A percentile compares a stretch with the other conserved stretches of the same genome.
phyloP scores from a whole-genome alignment of 345 rosid genomes.

The Arabidopsis arenosa region DNA sequence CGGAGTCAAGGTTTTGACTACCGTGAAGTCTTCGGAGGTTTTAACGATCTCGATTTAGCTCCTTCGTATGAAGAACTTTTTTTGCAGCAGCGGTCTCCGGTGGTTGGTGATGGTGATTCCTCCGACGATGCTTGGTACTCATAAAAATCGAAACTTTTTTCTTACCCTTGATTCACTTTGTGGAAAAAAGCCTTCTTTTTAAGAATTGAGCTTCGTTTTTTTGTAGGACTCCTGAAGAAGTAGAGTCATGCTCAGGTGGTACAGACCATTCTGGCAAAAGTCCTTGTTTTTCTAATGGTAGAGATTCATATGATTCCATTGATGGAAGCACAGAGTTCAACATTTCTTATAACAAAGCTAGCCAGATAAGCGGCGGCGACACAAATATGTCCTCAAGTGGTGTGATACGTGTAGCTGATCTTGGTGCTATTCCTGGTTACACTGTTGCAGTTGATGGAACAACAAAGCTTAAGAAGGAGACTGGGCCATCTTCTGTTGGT shows the following conservation, averaged over 20 bases:
- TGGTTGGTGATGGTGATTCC: constrained; percentile 56
- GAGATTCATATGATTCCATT: constrained; percentile 62
- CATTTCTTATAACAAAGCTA: constrained; percentile 72
- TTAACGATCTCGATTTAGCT: constrained; percentile 60
- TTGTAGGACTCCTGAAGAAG: constrained; percentile 76
- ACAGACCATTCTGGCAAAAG: constrained; percentile 63
- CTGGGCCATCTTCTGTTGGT: constrained; percentile 35
- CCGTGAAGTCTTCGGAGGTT: constrained; percentile 77
- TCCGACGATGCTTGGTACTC: constrained; percentile 83
- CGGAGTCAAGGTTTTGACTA: constrained; percentile 72
- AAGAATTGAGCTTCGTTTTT: neutral
- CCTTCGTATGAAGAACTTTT: constrained; percentile 67
- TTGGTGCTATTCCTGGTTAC: constrained; percentile 56
- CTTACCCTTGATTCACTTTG: neutral
- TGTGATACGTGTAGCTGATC: constrained; percentile 54
- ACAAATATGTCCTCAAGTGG: constrained; percentile 52
- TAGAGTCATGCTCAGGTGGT: constrained; percentile 64
- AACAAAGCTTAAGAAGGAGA: constrained; percentile 27
- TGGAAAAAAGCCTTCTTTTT: neutral
- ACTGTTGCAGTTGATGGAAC: constrained; percentile 60
- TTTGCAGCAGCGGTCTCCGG: constrained; percentile 48
- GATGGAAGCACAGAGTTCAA: constrained; percentile 67
- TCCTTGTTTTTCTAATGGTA: constrained; percentile 58
- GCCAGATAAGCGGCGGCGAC: constrained; percentile 40
- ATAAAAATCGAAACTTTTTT: neutral